A percentile compares a stretch with the other conserved stretches of the same genome.
Evolutionary conservation across 2,329 filamentous ascomycete species (phyloP).

Genomic region (Botryotinia narcissicola): DNA sequence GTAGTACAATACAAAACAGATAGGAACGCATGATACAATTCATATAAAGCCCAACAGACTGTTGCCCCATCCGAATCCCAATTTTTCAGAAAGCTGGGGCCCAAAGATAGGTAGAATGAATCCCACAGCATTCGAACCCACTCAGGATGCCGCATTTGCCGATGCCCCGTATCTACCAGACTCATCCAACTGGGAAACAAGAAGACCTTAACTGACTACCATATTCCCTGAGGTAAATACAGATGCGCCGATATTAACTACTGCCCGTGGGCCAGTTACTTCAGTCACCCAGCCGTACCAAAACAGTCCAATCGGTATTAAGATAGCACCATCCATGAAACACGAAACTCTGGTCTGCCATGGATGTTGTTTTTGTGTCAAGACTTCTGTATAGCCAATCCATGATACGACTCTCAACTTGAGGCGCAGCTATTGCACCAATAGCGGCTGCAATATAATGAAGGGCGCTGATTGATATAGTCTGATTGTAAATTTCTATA

Average conservation of each 20-base stretch:
- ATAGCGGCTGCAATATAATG: neutral
- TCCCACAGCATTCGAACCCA: neutral
- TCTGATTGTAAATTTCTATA: neutral
- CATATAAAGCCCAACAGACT: neutral
- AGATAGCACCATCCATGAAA: neutral
- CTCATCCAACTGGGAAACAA: neutral
- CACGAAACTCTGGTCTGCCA: neutral
- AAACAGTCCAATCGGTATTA: neutral
- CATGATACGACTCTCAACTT: neutral
- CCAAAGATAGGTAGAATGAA: neutral
- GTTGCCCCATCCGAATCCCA: neutral
- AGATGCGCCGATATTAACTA: neutral
- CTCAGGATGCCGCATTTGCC: neutral
- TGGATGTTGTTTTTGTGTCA: neutral
- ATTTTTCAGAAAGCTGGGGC: neutral
- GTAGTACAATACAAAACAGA: neutral
- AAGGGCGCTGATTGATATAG: neutral
- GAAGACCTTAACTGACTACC: neutral
- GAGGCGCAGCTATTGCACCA: neutral
- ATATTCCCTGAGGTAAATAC: neutral
- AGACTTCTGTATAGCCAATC: neutral
- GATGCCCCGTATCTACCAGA: neutral
- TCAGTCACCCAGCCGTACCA: neutral
- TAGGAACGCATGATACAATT: neutral
- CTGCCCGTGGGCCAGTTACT: neutral